Evolutionary conservation across 2,329 filamentous ascomycete species (phyloP), one percentile per base, ranked within the genome.

Genomic region (Emmonsia crescens): DNA sequence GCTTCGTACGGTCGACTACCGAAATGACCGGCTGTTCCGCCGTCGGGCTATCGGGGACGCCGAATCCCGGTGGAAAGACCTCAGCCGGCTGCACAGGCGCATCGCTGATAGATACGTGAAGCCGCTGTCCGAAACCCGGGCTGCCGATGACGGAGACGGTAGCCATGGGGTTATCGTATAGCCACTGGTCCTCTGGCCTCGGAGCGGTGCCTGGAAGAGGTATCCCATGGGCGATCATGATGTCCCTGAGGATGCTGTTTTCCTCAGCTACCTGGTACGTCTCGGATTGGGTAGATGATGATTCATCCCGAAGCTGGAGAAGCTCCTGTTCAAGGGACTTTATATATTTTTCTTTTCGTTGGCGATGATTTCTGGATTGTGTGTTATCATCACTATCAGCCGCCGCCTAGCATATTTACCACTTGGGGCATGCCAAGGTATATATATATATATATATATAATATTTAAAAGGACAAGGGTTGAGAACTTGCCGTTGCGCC

Each of bases 301-400:
- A 66, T 58, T 68, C 66, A 48, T 69, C 65, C 12, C 68, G 69
- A 31, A 72, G 62, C 4, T 64, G 64, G 33, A 65, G 64, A 9
- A 71, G 65, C 62, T 71, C 67, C 19, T 63, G 57, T 59, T 72
- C 70, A 12, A 72, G 65, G 16, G 67, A 65, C 60, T 69, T 69
- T 57, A 72, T 65, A 62, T 72, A 72, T 40, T 65, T 67, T 55
- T 70, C 70, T 64, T 68, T 72, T 49, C 70, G 65, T 59, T 70
- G 68, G 57, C 70, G 70, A 62, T 72, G 69, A 27, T 69, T 70
- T 40, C 70, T 72, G 57, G 56, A 51, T n/a, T n/a, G n/a, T 19
- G 40, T 19, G 10, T 36, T 36, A 14, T 40, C n/a, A 42, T 56
- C 16, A 44, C 16, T 57, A 38, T 57, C 8, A 42, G 55, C 21